These are phyloP conservation scores for Podospora pseudocomata DNA, from an alignment of 495 filamentous ascomycete species.

Conservation along the genomic window DNA sequence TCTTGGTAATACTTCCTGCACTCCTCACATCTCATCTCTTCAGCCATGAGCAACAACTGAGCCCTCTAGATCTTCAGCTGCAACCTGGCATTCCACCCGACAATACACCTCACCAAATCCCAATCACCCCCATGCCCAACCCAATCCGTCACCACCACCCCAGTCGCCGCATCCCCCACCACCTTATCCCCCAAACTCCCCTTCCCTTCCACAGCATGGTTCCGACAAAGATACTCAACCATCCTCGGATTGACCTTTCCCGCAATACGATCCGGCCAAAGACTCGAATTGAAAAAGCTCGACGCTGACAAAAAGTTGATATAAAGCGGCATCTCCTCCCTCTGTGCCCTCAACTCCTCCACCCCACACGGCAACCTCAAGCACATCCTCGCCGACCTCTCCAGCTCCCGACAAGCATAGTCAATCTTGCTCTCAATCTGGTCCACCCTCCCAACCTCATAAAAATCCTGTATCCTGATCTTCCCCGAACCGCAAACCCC, in stretches of 20 bases:
- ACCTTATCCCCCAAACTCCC: conserved; percentile 40
- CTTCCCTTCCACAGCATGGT: conserved; percentile 52
- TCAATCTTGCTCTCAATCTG: conserved; percentile 79
- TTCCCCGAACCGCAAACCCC: conserved; percentile 64
- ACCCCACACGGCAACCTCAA: conserved; percentile 18
- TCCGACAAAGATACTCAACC: conserved; percentile 70
- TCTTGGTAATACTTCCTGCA: neutral
- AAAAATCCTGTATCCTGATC: conserved; percentile 91
- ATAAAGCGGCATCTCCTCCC: conserved; percentile 60
- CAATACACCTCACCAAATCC: conserved; percentile 84
- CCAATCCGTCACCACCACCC: conserved; percentile 91
- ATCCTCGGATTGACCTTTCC: conserved; percentile 88
- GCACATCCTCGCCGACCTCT: conserved; percentile 57
- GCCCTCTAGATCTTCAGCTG: conserved; percentile 42
- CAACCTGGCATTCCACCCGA: conserved; percentile 84
- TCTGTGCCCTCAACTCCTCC: neutral
- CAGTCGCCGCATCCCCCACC: conserved; percentile 76
- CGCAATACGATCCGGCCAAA: conserved; percentile 95
- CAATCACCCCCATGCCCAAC: conserved; percentile 87
- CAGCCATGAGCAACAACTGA: conserved; percentile 5
- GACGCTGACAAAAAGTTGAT: conserved; percentile 87
- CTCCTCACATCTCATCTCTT: neutral
- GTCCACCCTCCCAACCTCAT: conserved; percentile 72
- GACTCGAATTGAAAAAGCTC: conserved; percentile 88
- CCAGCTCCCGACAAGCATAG: conserved; percentile 68